These are phyloP conservation scores for Daldinia caldariorum DNA, from an alignment of 495 filamentous ascomycete genomes.

Conservation along the genomic window DNA sequence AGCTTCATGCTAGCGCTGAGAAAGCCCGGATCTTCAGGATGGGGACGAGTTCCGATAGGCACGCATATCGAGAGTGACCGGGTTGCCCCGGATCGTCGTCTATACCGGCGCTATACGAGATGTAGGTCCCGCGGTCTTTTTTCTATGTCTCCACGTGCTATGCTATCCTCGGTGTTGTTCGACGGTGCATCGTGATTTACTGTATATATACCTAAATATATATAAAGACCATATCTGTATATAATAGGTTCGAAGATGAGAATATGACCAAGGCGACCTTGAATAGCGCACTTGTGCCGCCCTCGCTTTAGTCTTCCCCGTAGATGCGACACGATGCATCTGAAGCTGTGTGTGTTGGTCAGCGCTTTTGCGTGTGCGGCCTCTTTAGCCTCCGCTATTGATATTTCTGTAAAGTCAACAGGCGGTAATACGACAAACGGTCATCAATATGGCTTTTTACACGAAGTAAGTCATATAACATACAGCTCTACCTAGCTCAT, in stretches of 20 bases:
- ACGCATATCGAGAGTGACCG: constrained; percentile 23
- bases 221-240: constrained; percentile 2
- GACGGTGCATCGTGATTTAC: background rate
- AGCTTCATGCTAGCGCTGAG: constrained; percentile 11
- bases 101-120: constrained; percentile 11
- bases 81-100: constrained; percentile 5
- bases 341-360: constrained; percentile 40
- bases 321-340: constrained; percentile 48
- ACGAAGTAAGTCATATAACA: constrained; percentile 44
- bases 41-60: constrained; percentile 27
- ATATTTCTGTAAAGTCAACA: constrained; percentile 47
- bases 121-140: constrained; percentile 10
- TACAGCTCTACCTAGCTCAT: background rate
- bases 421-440: constrained; percentile 53
- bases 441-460: constrained; percentile 54
- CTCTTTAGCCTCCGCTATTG: constrained; percentile 38
- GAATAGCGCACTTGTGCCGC: background rate
- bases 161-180: background rate
- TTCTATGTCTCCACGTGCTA: background rate
- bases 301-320: background rate
- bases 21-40: constrained; percentile 33
- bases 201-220: background rate
- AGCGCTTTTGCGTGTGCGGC: constrained; percentile 22
- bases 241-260: background rate
- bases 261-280: background rate